Conservation (phyloP, 2,329 filamentous ascomycete genomes). For the Aspergillus udagawae region DNA sequence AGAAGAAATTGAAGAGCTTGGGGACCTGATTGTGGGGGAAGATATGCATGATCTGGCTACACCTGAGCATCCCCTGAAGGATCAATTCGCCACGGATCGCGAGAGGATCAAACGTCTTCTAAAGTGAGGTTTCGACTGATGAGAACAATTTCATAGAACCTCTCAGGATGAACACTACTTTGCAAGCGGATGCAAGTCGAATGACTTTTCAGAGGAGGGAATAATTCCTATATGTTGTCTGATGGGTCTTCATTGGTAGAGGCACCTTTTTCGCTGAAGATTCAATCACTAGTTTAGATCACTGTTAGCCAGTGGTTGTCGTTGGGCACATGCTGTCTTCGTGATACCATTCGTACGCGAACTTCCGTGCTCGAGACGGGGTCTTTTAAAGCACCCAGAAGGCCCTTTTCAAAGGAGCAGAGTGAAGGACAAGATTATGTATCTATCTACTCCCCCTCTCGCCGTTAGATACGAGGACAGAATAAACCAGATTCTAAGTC, state of each 20-base stretch:
- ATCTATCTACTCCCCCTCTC: not conserved
- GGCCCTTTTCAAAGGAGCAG: not conserved
- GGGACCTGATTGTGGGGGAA: not conserved
- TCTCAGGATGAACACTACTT: not conserved
- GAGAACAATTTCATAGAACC: not conserved
- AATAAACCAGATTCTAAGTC: slow-evolving; percentile 10
- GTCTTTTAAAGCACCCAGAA: not conserved
- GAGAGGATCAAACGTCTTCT: not conserved
- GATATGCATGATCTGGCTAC: not conserved
- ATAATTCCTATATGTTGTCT: too few relatives aligned
- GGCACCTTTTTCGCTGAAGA: too few relatives aligned
- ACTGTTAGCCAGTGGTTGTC: too few relatives aligned
- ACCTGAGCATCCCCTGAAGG: not conserved
- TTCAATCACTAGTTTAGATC: too few relatives aligned
- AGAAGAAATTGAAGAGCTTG: not conserved
- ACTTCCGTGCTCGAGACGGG: not conserved
- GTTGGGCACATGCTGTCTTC: too few relatives aligned
- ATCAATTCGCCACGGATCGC: not conserved
- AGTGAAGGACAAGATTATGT: not conserved
- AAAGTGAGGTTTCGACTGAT: not conserved
- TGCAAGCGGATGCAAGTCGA: not conserved
- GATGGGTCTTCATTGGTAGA: too few relatives aligned
- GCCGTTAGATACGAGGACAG: slow-evolving; percentile 3
- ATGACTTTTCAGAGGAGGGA: not conserved
- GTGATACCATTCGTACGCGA: too few relatives aligned